These are phyloP conservation scores for Vanderwaltozyma verrucispora DNA, from an alignment of 805 yeast genomes.

Conservation along the genomic window DNA sequence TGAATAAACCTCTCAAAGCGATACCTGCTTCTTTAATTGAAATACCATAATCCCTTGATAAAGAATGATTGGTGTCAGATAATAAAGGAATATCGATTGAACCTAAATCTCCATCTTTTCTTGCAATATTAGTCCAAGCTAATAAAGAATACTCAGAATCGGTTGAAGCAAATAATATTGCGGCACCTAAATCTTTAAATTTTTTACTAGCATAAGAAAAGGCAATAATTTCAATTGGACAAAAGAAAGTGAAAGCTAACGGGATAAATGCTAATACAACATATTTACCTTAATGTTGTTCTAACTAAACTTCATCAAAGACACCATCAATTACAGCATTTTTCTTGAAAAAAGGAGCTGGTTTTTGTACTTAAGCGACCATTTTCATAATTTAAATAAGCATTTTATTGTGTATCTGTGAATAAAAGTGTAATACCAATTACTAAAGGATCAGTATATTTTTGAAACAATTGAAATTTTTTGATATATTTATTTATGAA, in stretches of 20 bases:
- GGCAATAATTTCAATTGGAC: conserved; percentile 99
- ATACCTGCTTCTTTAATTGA: conserved; percentile 92
- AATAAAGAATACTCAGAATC: conserved; percentile 96
- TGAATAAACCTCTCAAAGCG: conserved; percentile 95
- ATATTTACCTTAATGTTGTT: conserved; percentile 97
- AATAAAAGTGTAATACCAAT: no score
- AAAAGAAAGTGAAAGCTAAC: conserved; percentile 97
- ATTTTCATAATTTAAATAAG: conserved; percentile 30
- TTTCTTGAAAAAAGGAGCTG: conserved; percentile 93
- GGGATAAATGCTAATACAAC: conserved; percentile 95
- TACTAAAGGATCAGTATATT: no score
- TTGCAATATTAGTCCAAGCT: conserved; percentile 96
- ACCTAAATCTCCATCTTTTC: conserved; percentile 98
- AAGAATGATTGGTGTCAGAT: conserved; percentile 94
- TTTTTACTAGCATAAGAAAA: conserved; percentile 91
- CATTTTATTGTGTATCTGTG: no score
- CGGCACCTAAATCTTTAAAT: conserved; percentile 78
- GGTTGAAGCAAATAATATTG: conserved; percentile 91
- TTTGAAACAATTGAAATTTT: no score
- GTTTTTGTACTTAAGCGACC: conserved; percentile 88
- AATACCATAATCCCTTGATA: conserved; percentile 95
- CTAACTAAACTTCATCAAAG: conserved; percentile 90
- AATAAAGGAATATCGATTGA: conserved; percentile 87
- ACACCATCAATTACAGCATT: conserved; percentile 96
- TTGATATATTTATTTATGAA: no score